Conservation (phyloP, 169 alveolate genomes). For the Babesia bigemina region DNA sequence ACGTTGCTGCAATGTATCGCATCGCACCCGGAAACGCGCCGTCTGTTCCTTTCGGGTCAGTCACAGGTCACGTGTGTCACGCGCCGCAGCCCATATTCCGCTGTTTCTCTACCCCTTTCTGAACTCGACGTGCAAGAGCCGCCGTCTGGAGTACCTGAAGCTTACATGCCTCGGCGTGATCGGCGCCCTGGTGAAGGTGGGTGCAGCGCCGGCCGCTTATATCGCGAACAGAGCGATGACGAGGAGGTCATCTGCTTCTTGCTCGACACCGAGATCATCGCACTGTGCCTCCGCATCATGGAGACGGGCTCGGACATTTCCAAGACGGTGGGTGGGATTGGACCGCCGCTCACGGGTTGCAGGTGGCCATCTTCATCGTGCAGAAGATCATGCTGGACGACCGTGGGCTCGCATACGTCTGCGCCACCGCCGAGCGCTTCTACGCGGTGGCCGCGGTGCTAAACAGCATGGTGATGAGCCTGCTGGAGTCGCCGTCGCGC, state of each 20-base stretch:
- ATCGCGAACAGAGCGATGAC: constrained; percentile 83
- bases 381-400: constrained; percentile 97
- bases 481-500: constrained; percentile 88
- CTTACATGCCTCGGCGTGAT: constrained; percentile 98
- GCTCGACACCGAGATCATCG: constrained; percentile 95
- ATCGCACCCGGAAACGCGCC: constrained; percentile 96
- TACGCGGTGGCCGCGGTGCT: constrained; percentile 95
- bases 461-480: constrained; percentile 90
- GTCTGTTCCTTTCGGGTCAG: constrained; percentile 89
- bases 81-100: constrained; percentile 93
- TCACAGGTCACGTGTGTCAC: not conserved
- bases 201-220: not conserved
- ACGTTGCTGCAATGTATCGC: constrained; percentile 99
- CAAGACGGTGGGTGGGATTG: constrained; percentile 82
- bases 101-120: constrained; percentile 96
- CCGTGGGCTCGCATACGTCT: constrained; percentile 92
- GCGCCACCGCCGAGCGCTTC: constrained; percentile 98
- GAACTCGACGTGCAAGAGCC: constrained; percentile 92
- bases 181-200: constrained; percentile 98
- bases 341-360: not conserved
- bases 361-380: constrained; percentile 96
- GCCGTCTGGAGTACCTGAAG: constrained; percentile 97
- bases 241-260: constrained; percentile 95
- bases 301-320: constrained; percentile 98
- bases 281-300: constrained; percentile 98